Conservation (phyloP, 352 stramenopile species). For the Globisporangium middletonii region DNA sequence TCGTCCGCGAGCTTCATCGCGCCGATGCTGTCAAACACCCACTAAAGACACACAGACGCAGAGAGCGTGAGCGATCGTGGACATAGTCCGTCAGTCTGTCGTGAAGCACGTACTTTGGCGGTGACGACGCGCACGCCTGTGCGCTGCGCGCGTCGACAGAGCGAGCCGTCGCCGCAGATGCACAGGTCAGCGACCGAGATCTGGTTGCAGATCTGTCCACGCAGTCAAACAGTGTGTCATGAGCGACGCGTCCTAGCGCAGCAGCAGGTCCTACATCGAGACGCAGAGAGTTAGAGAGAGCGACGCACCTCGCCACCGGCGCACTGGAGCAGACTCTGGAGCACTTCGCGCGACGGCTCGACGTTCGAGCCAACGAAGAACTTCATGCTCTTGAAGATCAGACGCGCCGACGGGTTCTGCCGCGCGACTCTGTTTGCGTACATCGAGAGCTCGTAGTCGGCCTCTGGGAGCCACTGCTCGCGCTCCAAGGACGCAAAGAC, state of each 20-base stretch:
- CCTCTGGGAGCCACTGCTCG: slow-evolving; percentile 64
- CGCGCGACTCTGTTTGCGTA: slow-evolving; percentile 47
- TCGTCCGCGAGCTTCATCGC: slow-evolving; percentile 55
- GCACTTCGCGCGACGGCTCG: slow-evolving; percentile 60
- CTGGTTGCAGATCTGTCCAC: slow-evolving; percentile 61
- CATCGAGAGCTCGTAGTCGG: slow-evolving; percentile 51
- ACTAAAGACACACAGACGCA: slow-evolving; percentile 17
- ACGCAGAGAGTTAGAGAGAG: neutral
- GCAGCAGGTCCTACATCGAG: neutral
- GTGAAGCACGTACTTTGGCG: slow-evolving; percentile 38
- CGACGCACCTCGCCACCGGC: slow-evolving; percentile 60
- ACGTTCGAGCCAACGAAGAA: slow-evolving; percentile 72
- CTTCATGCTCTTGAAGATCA: slow-evolving; percentile 57
- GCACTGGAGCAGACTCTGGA: slow-evolving; percentile 69
- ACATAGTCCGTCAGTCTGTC: neutral
- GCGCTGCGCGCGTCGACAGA: slow-evolving; percentile 50
- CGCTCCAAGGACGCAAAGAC: slow-evolving; percentile 71
- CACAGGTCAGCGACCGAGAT: slow-evolving; percentile 59
- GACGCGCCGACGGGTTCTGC: slow-evolving; percentile 34
- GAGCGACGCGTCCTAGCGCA: neutral
- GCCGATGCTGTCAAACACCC: slow-evolving; percentile 76
- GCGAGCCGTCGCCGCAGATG: slow-evolving; percentile 57
- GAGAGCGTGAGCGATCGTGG: no score
- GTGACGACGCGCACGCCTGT: slow-evolving; percentile 54
- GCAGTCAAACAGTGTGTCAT: neutral